A percentile compares a stretch with the other conserved stretches of the same genome.
phyloP scores from a whole-genome alignment of 2,329 filamentous ascomycete genomes.

The Nothopassalora personata region DNA sequence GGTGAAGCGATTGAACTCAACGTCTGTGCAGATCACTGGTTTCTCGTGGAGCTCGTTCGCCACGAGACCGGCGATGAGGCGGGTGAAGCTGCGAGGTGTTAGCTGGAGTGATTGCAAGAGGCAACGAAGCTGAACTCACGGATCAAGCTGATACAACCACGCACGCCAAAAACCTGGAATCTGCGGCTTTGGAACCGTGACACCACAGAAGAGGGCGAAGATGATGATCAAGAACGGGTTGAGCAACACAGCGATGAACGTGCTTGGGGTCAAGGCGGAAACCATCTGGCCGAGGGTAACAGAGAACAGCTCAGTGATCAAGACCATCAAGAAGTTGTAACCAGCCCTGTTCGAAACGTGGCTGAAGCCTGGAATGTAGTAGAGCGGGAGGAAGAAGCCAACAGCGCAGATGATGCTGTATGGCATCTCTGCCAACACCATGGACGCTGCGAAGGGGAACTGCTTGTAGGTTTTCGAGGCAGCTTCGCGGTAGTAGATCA shows the following conservation, averaged over 20 bases:
- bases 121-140: constrained; percentile 31
- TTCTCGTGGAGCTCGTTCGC: constrained; percentile 68
- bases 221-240: constrained; percentile 80
- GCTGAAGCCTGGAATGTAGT: constrained; percentile 77
- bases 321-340: constrained; percentile 80
- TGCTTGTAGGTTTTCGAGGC: constrained; percentile 81
- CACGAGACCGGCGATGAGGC: constrained; percentile 73
- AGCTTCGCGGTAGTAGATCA: constrained; percentile 81
- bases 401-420: constrained; percentile 78
- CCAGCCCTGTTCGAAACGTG: constrained; percentile 61
- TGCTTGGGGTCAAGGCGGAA: constrained; percentile 69
- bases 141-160: constrained; percentile 78
- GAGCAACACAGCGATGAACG: constrained; percentile 72
- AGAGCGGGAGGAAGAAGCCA: constrained; percentile 73
- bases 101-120: not conserved
- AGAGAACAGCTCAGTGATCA: constrained; percentile 78
- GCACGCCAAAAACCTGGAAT: constrained; percentile 74
- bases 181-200: constrained; percentile 70
- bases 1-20: constrained; percentile 63
- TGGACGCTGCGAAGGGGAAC: constrained; percentile 69
- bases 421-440: constrained; percentile 78
- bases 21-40: constrained; percentile 54
- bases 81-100: constrained; percentile 53
- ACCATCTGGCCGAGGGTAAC: constrained; percentile 74
- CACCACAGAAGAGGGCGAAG: constrained; percentile 82